Conservation (phyloP, 176 grass and related monocot genomes). For the Aegilops speltoides region DNA sequence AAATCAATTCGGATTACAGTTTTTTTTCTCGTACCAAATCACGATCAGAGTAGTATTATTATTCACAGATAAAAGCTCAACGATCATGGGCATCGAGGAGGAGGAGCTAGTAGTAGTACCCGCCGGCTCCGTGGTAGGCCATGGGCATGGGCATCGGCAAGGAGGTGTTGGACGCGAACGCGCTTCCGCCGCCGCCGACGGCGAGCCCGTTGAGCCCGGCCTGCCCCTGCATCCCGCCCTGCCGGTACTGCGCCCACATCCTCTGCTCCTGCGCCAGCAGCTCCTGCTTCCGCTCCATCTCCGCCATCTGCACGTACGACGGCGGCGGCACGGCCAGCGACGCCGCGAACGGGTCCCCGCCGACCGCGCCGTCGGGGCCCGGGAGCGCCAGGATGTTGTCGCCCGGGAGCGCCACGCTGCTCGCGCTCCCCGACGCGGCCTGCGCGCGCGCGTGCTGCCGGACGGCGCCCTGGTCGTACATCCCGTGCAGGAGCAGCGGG, state of each 20-base stretch:
- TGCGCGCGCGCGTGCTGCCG: constrained; percentile 51
- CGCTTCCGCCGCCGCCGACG: background rate
- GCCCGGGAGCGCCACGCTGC: constrained; percentile 55
- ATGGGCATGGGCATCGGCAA: constrained; percentile 57
- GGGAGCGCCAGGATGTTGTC: constrained; percentile 59
- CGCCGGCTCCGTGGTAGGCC: constrained; percentile 38
- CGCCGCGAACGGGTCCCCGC: constrained; percentile 74
- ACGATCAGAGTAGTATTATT: background rate
- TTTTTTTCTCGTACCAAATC: background rate
- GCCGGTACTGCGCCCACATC: constrained; percentile 73
- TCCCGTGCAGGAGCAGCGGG: constrained; percentile 63
- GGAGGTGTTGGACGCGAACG: constrained; percentile 37
- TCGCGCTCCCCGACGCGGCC: constrained; percentile 51
- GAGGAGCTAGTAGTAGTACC: constrained; percentile 38
- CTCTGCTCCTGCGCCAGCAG: constrained; percentile 70
- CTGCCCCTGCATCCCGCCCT: constrained; percentile 65
- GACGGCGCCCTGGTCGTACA: constrained; percentile 75
- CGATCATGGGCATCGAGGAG: background rate
- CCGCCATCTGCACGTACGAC: constrained; percentile 82
- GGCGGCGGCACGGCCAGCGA: constrained; percentile 66
- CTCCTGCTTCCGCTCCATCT: constrained; percentile 79
- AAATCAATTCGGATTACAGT: background rate
- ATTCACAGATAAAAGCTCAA: background rate
- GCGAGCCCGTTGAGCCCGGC: constrained; percentile 32
- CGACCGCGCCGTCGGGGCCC: constrained; percentile 43